These are phyloP conservation scores for Botrytis squamosa DNA, from an alignment of 2,329 filamentous ascomycete species.

Conservation along the genomic window DNA sequence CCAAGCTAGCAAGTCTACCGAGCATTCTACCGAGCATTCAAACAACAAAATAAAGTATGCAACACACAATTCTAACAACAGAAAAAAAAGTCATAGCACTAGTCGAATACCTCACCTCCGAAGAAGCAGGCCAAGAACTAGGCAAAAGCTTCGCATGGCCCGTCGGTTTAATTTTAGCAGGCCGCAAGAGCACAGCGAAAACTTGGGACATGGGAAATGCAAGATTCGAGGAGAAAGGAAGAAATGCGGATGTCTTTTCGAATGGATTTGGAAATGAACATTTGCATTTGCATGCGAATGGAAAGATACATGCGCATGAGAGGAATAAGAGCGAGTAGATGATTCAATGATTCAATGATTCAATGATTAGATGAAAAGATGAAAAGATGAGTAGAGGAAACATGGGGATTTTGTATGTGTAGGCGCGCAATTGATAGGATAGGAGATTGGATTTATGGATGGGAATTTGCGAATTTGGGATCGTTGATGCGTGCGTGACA, in stretches of 20 bases:
- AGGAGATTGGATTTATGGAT: neutral
- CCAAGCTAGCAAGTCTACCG: neutral
- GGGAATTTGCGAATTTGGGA: neutral
- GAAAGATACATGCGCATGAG: conserved; percentile 9
- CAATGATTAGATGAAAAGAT: neutral
- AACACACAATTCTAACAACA: neutral
- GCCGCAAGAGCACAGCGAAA: neutral
- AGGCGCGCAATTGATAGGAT: neutral
- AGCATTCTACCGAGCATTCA: too few relatives aligned
- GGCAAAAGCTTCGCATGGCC: conserved; percentile 37
- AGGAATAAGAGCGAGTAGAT: neutral
- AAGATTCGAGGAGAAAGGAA: neutral
- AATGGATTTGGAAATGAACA: conserved; percentile 15
- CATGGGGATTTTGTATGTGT: neutral
- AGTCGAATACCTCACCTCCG: conserved; percentile 40
- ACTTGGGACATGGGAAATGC: neutral
- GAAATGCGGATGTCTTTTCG: neutral
- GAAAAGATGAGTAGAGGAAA: neutral
- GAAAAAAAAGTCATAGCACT: conserved; percentile 36
- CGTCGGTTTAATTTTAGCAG: conserved; percentile 27
- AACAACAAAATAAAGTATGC: neutral
- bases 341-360: neutral
- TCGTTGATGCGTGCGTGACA: neutral
- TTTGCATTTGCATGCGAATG: conserved; percentile 11
- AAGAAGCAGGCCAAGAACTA: conserved; percentile 36